Evolutionary conservation across 2,329 filamentous ascomycete genomes (phyloP), one percentile per base, ranked within the genome.

Genomic region (Lachnellula subtilissima): DNA sequence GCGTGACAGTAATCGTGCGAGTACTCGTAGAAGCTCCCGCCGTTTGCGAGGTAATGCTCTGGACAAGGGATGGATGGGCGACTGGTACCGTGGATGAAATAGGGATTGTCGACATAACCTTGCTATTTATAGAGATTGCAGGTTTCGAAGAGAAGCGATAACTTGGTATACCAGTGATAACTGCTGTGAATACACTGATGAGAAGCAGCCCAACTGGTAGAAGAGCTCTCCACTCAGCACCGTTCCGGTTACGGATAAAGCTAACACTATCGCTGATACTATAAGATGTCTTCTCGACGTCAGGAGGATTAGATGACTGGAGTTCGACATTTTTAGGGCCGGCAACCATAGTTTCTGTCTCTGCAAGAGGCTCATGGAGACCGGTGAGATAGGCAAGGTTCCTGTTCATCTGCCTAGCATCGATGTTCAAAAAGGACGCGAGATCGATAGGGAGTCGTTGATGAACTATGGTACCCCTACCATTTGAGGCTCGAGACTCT

Each of bases 351-450:
- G 48, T 28, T 19, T 28, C 53, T 17, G 55, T 9, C 3, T 39
- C 45, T 6, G 61, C 52, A 9, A 61, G 47, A 45, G 62, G 58
- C 22, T 68, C 67, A 25, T 69, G 59, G 25, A 70, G 64, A 22
- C 67, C 65, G 48, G 77, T 78, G 40, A 81, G 65, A 54, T 75
- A 76, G n/a, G 78, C 76, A 22, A 81, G 65, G 59, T 80, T 79
- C 56, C 77, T 72, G 64, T 80, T 81, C 73, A 81, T 76, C 66
- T 81, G 78, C 49, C 77, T 72, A 28, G 76, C 73, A 61, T 80
- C 77, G 56, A 80, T 75, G 56, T 77, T 77, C 54, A 76, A 68
- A 60, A 80, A 81, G 11, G 76, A 78, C 2, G 66, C 65, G 17
- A 79, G 65, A 59, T 80, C 77, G 52, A 80, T 76, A 6, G 78